Evolutionary conservation across 2,329 filamentous ascomycete genomes (phyloP).

Genomic region (Microdochium nivale): DNA sequence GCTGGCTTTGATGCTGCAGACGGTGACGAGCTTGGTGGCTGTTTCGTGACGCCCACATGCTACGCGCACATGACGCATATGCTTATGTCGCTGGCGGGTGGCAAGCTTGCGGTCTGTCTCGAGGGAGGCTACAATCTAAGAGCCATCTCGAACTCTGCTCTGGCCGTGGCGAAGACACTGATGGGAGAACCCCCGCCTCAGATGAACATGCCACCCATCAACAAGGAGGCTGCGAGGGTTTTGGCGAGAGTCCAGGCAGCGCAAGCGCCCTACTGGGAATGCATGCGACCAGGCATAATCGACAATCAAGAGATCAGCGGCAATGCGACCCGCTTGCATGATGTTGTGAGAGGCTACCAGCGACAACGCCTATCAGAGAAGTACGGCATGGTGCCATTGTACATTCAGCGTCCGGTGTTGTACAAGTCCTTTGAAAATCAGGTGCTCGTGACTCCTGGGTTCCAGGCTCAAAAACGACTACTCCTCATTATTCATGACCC

Average conservation of each 20-base stretch:
- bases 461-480: conserved; percentile 58
- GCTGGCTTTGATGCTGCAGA: conserved; percentile 94
- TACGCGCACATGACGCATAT: conserved; percentile 99
- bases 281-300: conserved; percentile 64
- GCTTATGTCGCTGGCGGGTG: conserved; percentile 89
- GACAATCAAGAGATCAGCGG: conserved; percentile 41
- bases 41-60: conserved; percentile 81
- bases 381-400: conserved; percentile 70
- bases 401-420: conserved; percentile 65
- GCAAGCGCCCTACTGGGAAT: conserved; percentile 74
- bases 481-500: conserved; percentile 88
- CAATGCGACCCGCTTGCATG: conserved; percentile 61
- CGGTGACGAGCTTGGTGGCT: conserved; percentile 86
- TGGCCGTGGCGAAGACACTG: conserved; percentile 83
- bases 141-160: conserved; percentile 85
- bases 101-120: conserved; percentile 84
- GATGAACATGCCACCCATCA: conserved; percentile 47
- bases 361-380: conserved; percentile 61
- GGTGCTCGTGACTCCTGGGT: conserved; percentile 69
- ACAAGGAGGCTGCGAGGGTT: conserved; percentile 46
- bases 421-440: conserved; percentile 79
- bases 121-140: conserved; percentile 93
- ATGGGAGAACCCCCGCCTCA: conserved; percentile 86
- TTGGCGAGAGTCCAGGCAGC: conserved; percentile 50
- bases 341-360: conserved; percentile 73